phyloP scores from a whole-genome alignment of 192 early-diverging fungal genomes.

The Radiomyces spectabilis region DNA sequence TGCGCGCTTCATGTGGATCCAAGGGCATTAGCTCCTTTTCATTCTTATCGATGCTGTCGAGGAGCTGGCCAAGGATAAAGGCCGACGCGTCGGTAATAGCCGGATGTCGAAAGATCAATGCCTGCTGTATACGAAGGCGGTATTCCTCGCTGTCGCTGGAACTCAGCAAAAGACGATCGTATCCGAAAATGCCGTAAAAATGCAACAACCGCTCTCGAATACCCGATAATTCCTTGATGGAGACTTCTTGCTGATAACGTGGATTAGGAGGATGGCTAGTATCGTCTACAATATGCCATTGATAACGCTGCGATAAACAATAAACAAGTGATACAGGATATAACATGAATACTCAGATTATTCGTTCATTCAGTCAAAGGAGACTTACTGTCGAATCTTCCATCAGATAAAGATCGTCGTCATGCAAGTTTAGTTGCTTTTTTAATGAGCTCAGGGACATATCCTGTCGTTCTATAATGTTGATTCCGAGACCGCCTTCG shows the following conservation, averaged over 20 bases:
- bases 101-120: background rate
- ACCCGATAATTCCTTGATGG: constrained; percentile 18
- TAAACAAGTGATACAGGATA: background rate
- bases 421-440: constrained; percentile 11
- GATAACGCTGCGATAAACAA: constrained; percentile 2
- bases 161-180: constrained; percentile 26
- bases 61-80: constrained; percentile 2
- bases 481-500: constrained; percentile 5
- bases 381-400: constrained; percentile 23
- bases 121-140: constrained; percentile 1
- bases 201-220: constrained; percentile 31
- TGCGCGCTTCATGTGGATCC: background rate
- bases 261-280: constrained; percentile 8
- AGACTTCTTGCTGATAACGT: constrained; percentile 19
- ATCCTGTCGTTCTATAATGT: constrained; percentile 6
- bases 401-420: constrained; percentile 30
- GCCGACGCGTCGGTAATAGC: background rate
- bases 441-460: constrained; percentile 1
- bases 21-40: background rate
- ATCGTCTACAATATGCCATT: constrained; percentile 5
- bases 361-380: background rate
- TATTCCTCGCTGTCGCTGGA: background rate
- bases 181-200: constrained; percentile 40
- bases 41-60: background rate
- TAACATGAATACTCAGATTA: background rate